phyloP scores from a whole-genome alignment of 2,329 filamentous ascomycete genomes.

The Aspergillus arachidicola region DNA sequence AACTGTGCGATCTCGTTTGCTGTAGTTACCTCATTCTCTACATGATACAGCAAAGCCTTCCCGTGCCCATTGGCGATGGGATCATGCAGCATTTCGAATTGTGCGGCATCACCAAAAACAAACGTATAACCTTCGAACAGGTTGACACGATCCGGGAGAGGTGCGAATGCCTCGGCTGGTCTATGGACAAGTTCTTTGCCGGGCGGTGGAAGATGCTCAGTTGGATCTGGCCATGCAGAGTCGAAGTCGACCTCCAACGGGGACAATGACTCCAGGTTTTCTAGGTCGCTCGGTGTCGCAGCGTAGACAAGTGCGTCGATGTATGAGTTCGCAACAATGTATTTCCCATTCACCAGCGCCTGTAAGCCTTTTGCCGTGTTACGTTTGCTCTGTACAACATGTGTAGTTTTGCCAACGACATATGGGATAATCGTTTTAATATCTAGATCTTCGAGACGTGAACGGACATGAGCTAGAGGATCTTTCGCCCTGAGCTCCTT shows the following conservation, averaged over 20 bases:
- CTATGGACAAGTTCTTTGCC: slow-evolving; percentile 75
- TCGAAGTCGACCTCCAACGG: slow-evolving; percentile 80
- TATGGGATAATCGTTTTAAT: slow-evolving; percentile 82
- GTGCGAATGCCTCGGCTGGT: slow-evolving; percentile 69
- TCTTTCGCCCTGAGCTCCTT: slow-evolving; percentile 68
- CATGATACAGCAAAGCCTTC: slow-evolving; percentile 71
- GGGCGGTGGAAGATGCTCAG: slow-evolving; percentile 70
- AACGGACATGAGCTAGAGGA: slow-evolving; percentile 63
- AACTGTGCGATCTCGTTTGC: slow-evolving; percentile 77
- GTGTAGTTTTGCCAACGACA: slow-evolving; percentile 71
- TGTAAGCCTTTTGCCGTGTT: slow-evolving; percentile 88
- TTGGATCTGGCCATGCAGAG: slow-evolving; percentile 73
- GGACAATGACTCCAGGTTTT: slow-evolving; percentile 54
- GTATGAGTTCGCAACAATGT: slow-evolving; percentile 74
- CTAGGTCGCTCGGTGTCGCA: slow-evolving; percentile 54
- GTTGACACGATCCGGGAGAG: slow-evolving; percentile 65
- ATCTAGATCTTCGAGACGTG: slow-evolving; percentile 78
- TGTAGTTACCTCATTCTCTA: slow-evolving; percentile 64
- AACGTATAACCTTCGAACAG: slow-evolving; percentile 89
- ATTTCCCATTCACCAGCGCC: slow-evolving; percentile 77
- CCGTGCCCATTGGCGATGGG: slow-evolving; percentile 79
- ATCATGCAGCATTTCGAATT: slow-evolving; percentile 74
- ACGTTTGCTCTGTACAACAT: slow-evolving; percentile 84
- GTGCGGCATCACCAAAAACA: slow-evolving; percentile 75
- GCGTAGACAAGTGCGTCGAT: slow-evolving; percentile 71